Evolutionary conservation across 768 basidiomycete genomes (phyloP), one percentile per base, ranked within the genome.

Genomic region (Boletus insuetus): DNA sequence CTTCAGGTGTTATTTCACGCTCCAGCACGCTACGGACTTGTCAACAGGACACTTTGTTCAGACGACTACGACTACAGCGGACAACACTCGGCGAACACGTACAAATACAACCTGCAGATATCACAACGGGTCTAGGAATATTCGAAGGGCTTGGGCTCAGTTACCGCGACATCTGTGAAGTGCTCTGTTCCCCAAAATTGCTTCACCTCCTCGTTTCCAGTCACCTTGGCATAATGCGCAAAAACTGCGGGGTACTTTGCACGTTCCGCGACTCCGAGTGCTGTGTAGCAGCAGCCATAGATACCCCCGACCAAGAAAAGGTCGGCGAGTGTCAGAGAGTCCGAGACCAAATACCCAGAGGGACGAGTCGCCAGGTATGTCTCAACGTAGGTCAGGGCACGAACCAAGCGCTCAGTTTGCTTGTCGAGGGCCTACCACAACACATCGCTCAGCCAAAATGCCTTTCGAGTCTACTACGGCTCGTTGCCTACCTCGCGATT

Each of bases 291-390:
- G 34, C 22, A 10, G 13, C 11, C 9, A 1, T 13, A 11, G 16
- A 38, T 22, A 16, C 19, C n/a, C 10, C 51, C 46, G 2, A 52
- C 58, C 10, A 67, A 6, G 12, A 63, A 8, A 29, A 60, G 19
- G 31, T 62, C 65, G 2, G 63, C 60, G 13, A 67, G 57, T 8
- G 63, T 56, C 14, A 65, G 16, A 8, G 45, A 45, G 34, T 58
- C 59, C 13, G 32, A 29, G 11, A 62, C 59, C 35, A 67, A 22
- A 35, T 61, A 58, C 1, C 55, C 59, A 6, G 59, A 64, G 0
- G 56, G 14, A 24, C 56, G 37, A 2, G 34, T 12, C 14, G 35
- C 37, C 16, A 67, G 59, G 29, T 51, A 20, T 1, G 53, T 38
- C 44, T 67, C 66, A 7, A 63, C 50, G 32, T 54, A 45, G 4